Base-by-base conservation (phyloP, 2,329 filamentous ascomycete genomes). In the Cadophora gregata region DNA sequence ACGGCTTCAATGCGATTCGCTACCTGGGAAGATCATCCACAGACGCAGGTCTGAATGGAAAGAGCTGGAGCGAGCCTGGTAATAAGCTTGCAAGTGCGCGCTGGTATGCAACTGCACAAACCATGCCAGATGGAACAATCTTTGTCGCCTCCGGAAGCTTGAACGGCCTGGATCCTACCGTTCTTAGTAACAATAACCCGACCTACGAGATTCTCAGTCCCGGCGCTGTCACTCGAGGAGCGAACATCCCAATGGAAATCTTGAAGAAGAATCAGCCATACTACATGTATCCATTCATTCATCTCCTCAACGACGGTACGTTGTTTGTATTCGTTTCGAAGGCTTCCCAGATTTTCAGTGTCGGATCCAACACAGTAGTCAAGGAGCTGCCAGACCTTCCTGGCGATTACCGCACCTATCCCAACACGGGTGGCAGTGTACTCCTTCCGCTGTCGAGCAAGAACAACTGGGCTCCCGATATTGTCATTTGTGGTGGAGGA, bases 211-310 rank as follows among this genome's bases (percentile, higher is more conserved):
- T 88, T 29, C 77, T 88, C n/a, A 82, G 83, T 65, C 68, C 77
- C 31, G 72, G 80, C 50, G 86, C 84, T 65, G 75, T 81, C 51
- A 80, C 81, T 3, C 76, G 79, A 55, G 85, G 84, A 58, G 74
- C 77, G 21, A 86, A 80, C 72, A 80, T 82, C 51, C 75, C 77
- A 9, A 81, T 88, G 80, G 81, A 84, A 4, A 85, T 88, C 45
- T 78, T 89, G 27, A 79, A 78, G 63, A 82, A 82, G 73, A 86
- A 85, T 70, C 84, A 88, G 75, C 86, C 86, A 16, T 88, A 88
- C 77, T 88, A 86, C 77, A 87, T 87, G 85, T 88, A 88, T 72
- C 86, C 86, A 3, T 88, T 88, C 75, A 77, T 89, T 33, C 86
- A 88, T 72, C 79, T 88, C 1, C 79, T 89, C 45, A 81, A 79